Base-by-base conservation (phyloP, 257 asterid species). In the Fraxinus excelsior region DNA sequence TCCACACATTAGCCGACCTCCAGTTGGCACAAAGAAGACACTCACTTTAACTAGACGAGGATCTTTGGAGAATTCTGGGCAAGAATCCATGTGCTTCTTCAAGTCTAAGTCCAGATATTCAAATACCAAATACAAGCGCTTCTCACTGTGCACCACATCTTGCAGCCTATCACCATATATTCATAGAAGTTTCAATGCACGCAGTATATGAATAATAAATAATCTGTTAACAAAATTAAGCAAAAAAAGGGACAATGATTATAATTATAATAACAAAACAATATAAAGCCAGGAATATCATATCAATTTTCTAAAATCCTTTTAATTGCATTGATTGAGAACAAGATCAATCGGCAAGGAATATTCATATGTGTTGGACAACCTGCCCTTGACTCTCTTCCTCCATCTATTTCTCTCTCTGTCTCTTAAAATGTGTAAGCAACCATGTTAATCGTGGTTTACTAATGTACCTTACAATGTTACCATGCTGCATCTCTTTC, bases 61-160 rank as follows among this genome's bases (percentile, higher is more conserved):
- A 84, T 93, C 91, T 91, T 95, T 80, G 5, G 97, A 86, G 89
- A 95, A 90, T 40, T 91, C 97, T 32, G 99, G 99, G 79, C 88
- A 88, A 13, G 99, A 86, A 86, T 95, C 99, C 99, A 95, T 95
- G 81, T 95, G 99, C 78, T 95, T 95, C 91, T 93, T 95, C 92
- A 95, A 84, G 82, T 95, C 98, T 91, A 93, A 86, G 87, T 95
- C 99, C 86, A 95, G 91, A 78, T 93, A 95, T 86, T 95, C 99
- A 88, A 95, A 95, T 5, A 95, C 98, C 80, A 95, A 87, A 82
- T 95, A 95, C 79, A 95, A 80, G 29, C 99, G 91, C 82, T 85
- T 95, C 87, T 95, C 99, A 74, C 96, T 88, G 81, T 95, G 99
- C 81, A 95, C 99, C 84, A 95, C 99, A 78, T 95, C 99, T 86